A percentile compares a stretch with the other conserved stretches of the same genome.
Evolutionary conservation across 1,139 yeast genomes (phyloP).

Genomic region (Sugiyamaella novakii): DNA sequence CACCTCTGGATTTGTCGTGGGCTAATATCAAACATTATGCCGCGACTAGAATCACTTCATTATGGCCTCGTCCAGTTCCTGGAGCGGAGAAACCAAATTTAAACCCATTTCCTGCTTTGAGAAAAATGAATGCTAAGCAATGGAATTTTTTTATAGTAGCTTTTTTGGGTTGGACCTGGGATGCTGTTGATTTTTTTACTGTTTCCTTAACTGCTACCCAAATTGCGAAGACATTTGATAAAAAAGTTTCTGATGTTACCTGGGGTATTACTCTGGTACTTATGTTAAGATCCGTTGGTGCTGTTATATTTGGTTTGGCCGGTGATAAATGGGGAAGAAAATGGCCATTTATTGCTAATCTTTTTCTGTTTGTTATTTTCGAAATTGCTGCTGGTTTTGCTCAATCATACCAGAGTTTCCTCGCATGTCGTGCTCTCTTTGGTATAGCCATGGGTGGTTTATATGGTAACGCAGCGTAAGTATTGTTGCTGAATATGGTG

Average conservation of each 20-base stretch:
- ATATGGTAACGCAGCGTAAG: constrained; percentile 60
- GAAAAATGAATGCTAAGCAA: constrained; percentile 49
- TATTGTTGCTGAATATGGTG: no score
- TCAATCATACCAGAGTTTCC: constrained; percentile 60
- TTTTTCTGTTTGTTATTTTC: constrained; percentile 55
- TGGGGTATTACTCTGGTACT: constrained; percentile 83
- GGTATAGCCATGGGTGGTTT: constrained; percentile 74
- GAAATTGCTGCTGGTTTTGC: constrained; percentile 78
- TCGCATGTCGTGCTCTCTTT: constrained; percentile 68
- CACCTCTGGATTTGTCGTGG: constrained; percentile 11
- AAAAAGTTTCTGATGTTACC: constrained; percentile 56
- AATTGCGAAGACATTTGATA: constrained; percentile 57
- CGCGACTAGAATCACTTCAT: constrained; percentile 47
- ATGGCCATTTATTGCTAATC: constrained; percentile 63
- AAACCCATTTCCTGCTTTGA: constrained; percentile 59
- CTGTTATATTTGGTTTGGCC: constrained; percentile 64
- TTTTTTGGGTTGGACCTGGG: constrained; percentile 75
- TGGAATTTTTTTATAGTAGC: constrained; percentile 69
- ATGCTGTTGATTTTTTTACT: constrained; percentile 75
- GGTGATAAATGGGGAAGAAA: constrained; percentile 74
- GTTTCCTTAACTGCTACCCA: constrained; percentile 61
- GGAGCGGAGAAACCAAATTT: constrained; percentile 32
- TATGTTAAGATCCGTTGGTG: constrained; percentile 81
- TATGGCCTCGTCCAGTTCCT: constrained; percentile 45
- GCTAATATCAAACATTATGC: constrained; percentile 41